phyloP scores from a whole-genome alignment of 108 stramenopile species.

The Cyclotella atomus region DNA sequence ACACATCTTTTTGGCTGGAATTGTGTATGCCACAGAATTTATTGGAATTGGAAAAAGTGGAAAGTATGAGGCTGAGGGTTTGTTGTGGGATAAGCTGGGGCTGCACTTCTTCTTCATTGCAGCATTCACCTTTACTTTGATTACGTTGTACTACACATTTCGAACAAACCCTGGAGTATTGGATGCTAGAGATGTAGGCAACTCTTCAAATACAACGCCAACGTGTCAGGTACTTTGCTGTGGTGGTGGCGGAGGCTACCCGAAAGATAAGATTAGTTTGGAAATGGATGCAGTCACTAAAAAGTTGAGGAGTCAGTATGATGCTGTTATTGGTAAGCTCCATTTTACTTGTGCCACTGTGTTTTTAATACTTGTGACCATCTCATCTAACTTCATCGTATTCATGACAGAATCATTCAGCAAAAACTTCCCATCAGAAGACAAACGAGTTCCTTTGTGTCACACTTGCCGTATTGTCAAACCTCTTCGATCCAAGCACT shows the following conservation, averaged over 20 bases:
- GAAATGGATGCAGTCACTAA: conserved; percentile 52
- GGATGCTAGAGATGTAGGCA: conserved; percentile 37
- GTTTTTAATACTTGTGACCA: too few relatives aligned
- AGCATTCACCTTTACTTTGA: conserved; percentile 60
- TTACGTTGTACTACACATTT: conserved; percentile 60
- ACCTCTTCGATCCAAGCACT: conserved; percentile 96
- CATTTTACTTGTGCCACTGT: too few relatives aligned
- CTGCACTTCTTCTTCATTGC: conserved; percentile 63
- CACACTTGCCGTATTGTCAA: conserved; percentile 94
- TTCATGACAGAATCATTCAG: conserved; percentile 69
- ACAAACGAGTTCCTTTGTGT: conserved; percentile 75
- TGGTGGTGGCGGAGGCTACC: conserved; percentile 28
- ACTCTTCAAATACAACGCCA: conserved; percentile 25
- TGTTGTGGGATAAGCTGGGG: conserved; percentile 65
- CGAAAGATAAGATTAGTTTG: conserved; percentile 46
- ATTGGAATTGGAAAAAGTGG: conserved; percentile 43
- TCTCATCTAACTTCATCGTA: too few relatives aligned
- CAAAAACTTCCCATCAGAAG: conserved; percentile 51
- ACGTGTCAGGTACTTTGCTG: conserved; percentile 25
- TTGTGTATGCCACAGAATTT: conserved; percentile 55
- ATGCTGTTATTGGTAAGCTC: conserved; percentile 58
- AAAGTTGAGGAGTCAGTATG: conserved; percentile 69
- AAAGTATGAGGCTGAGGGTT: conserved; percentile 34
- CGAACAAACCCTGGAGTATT: conserved; percentile 78
- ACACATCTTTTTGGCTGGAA: conserved; percentile 47